Evolutionary conservation across 768 basidiomycete genomes (phyloP), one percentile per base, ranked within the genome.

Genomic region (Boletus rufocinnamomeus): DNA sequence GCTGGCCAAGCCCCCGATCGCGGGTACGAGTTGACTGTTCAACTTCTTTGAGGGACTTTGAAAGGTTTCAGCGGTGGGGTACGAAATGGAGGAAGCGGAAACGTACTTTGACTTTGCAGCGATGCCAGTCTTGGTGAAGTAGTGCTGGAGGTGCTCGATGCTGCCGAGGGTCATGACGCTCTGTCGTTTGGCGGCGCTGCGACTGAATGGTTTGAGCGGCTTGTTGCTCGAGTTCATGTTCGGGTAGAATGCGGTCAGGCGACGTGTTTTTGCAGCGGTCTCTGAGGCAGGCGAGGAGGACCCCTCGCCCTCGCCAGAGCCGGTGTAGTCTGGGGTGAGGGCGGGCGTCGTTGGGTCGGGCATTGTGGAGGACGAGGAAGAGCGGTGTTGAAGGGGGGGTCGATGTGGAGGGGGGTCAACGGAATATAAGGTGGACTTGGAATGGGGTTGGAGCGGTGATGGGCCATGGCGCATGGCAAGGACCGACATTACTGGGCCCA

Each of bases 131-230:
- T 94, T 94, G 9, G 91, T 92, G 67, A 95, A 98, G 70, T 95
- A 95, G 67, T 95, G 88, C 74, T 98, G 95, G 43, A 98, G 82
- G 71, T 97, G 92, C 70, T 96, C 91, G 64, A 98, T 98, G 70
- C 92, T 94, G n/a, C 95, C 95, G 19, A 98, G 76, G 0, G 93
- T 86, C 86, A 95, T 89, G 21, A 98, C 95, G 65, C 91, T 93
- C 72, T 93, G 91, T 44, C 95, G 84, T 75, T 95, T 96, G 5
- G 93, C 92, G 0, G 95, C 95, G 59, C 90, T 93, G 61, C 89
- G 79, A 65, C 89, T 91, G 80, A 95, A 95, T 2, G 92, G 90
- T 30, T 93, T 94, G 72, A 84, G 79, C 0, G 83, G 84, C 69
- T 91, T 93, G 71, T 87, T 88, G 14, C 79, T 69, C 9, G 86